phyloP scores from a whole-genome alignment of 1,284 basidiomycete genomes.

The Pterulicium gracile region DNA sequence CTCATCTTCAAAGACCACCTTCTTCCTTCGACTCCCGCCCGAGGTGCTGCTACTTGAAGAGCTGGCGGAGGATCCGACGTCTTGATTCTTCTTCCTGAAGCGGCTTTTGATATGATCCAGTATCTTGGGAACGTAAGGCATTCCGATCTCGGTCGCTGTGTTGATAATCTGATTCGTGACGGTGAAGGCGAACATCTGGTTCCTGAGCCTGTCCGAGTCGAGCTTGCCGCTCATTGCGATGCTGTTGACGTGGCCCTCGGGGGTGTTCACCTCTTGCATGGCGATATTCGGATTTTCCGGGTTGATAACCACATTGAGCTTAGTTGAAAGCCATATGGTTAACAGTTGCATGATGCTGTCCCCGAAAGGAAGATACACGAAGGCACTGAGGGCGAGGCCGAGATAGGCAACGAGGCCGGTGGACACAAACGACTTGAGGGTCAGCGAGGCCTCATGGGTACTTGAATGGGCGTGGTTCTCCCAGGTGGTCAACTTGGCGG shows the following conservation, averaged over 20 bases:
- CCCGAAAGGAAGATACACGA: slow-evolving; percentile 89
- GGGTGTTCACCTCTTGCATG: slow-evolving; percentile 10
- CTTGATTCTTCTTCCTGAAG: slow-evolving; percentile 16
- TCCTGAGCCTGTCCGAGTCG: slow-evolving; percentile 64
- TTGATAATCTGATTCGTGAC: slow-evolving; percentile 88
- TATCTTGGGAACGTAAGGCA: slow-evolving; percentile 72
- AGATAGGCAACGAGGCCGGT: slow-evolving; percentile 86
- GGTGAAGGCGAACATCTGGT: slow-evolving; percentile 91
- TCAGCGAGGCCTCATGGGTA: slow-evolving; percentile 70
- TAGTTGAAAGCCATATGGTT: slow-evolving; percentile 32
- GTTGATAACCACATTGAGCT: slow-evolving; percentile 12
- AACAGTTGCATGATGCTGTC: slow-evolving; percentile 64
- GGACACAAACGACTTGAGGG: slow-evolving; percentile 79
- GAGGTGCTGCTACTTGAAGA: slow-evolving; percentile 5
- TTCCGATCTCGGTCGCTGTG: slow-evolving; percentile 73
- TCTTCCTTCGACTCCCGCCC: slow-evolving; percentile 40
- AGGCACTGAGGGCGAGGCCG: slow-evolving; percentile 76
- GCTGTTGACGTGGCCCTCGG: slow-evolving; percentile 34
- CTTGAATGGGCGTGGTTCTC: slow-evolving; percentile 85
- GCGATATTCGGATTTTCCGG: slow-evolving; percentile 7
- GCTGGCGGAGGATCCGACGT: slow-evolving; percentile 11
- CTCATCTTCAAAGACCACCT: slow-evolving; percentile 67
- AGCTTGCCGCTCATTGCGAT: slow-evolving; percentile 41
- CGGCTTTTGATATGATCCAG: slow-evolving; percentile 26
- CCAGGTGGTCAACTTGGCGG: slow-evolving; percentile 71